A percentile compares a stretch with the other conserved stretches of the same genome.
These are phyloP conservation scores for Lactifluus subvellereus DNA, from an alignment of 768 basidiomycete genomes.

Conservation along the genomic window DNA sequence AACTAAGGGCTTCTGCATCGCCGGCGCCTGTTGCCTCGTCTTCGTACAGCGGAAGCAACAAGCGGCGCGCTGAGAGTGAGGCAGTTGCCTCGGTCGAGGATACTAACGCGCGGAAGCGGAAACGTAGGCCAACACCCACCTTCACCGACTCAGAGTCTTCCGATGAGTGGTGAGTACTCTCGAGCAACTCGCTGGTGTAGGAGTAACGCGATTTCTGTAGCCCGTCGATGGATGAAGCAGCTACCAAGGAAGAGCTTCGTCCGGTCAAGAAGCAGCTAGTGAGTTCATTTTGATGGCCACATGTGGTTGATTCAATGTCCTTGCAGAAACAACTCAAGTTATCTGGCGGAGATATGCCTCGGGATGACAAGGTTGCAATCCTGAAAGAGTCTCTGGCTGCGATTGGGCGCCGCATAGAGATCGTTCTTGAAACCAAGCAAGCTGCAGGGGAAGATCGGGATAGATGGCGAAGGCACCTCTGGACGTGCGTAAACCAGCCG, in stretches of 20 bases:
- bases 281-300: conserved; percentile 29
- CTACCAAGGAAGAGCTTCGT: conserved; percentile 90
- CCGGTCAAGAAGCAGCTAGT: conserved; percentile 97
- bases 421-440: conserved; percentile 68
- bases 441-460: conserved; percentile 76
- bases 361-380: conserved; percentile 94
- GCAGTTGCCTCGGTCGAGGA: conserved; percentile 79
- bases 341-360: conserved; percentile 86
- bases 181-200: conserved; percentile 6
- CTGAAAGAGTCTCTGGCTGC: conserved; percentile 92
- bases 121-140: conserved; percentile 91
- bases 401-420: conserved; percentile 88
- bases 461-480: conserved; percentile 90
- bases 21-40: conserved; percentile 76
- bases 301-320: conserved; percentile 6
- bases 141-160: conserved; percentile 94
- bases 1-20: conserved; percentile 65
- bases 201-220: conserved; percentile 35
- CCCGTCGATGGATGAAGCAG: conserved; percentile 90
- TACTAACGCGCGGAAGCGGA: conserved; percentile 63
- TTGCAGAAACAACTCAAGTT: conserved; percentile 88
- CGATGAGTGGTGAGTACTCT: conserved; percentile 71
- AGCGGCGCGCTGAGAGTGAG: conserved; percentile 81
- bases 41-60: conserved; percentile 52
- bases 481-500: conserved; percentile 65